Percentiles rank a stretch among this genome's conserved stretches.
Evolutionary conservation across 106 monocot species (phyloP).

Genomic region (Phalaenopsis equestris): DNA sequence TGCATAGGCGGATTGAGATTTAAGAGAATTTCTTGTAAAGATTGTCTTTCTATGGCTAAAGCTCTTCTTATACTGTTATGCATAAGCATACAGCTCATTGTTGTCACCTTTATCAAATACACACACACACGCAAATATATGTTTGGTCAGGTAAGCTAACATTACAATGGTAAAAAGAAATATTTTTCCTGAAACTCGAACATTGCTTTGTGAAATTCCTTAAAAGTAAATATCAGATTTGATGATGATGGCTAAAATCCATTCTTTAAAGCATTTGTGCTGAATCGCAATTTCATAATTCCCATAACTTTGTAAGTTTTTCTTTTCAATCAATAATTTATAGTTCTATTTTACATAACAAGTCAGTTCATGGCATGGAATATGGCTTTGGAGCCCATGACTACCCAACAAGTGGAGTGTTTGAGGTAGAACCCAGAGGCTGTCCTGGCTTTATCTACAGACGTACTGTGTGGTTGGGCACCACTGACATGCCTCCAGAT

Average conservation of each 20-base stretch:
- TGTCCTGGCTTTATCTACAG: conserved; percentile 32
- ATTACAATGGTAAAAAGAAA: background rate
- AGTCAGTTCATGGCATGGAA: conserved; percentile 27
- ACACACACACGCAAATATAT: no score
- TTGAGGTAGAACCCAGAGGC: conserved; percentile 31
- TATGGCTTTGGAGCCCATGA: conserved; percentile 35
- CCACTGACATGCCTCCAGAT: conserved; percentile 15
- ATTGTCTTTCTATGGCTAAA: no score
- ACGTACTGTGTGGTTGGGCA: conserved; percentile 26
- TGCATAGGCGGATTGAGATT: no score
- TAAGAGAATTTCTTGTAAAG: no score
- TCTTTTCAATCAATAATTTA: background rate
- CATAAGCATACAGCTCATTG: no score
- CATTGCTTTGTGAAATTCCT: background rate
- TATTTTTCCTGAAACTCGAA: background rate
- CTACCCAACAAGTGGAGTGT: conserved; percentile 23
- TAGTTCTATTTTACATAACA: background rate
- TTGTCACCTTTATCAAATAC: no score
- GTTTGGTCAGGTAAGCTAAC: background rate
- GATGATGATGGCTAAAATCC: background rate
- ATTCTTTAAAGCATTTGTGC: background rate
- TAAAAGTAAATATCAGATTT: background rate
- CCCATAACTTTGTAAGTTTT: background rate
- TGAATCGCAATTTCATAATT: background rate
- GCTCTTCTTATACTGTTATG: no score